Percentiles rank a stretch among this genome's conserved stretches.
Evolutionary conservation across 148 eudicot genomes (phyloP).

Genomic region (Camellia sinensis): DNA sequence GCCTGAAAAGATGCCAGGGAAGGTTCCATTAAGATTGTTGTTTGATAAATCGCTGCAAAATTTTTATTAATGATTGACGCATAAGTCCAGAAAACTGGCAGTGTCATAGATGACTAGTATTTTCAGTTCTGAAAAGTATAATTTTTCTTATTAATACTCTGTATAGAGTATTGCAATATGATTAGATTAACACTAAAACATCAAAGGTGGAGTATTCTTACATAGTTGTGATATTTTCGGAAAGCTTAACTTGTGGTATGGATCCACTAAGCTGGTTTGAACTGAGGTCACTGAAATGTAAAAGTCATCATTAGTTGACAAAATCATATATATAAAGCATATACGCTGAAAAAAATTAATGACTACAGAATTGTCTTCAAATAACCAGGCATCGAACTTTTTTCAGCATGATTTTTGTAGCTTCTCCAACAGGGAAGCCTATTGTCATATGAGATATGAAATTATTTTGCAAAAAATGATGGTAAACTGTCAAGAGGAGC

Average conservation of each 20-base stretch:
- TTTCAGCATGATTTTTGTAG: background rate
- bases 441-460: background rate
- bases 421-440: background rate
- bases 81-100: constrained; percentile 4
- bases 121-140: background rate
- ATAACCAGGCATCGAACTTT: background rate
- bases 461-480: background rate
- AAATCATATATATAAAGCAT: background rate
- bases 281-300: constrained; percentile 64
- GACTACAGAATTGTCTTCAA: background rate
- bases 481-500: background rate
- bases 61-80: background rate
- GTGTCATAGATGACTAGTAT: background rate
- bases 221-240: constrained; percentile 60
- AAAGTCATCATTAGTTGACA: constrained; percentile 12
- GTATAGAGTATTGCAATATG: background rate
- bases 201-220: constrained; percentile 27
- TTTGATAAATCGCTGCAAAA: constrained; percentile 57
- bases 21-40: constrained; percentile 52
- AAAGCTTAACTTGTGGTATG: constrained; percentile 51
- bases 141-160: background rate
- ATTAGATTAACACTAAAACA: no score
- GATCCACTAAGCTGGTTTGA: constrained; percentile 61
- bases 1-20: constrained; percentile 50
- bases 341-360: background rate